phyloP scores from a whole-genome alignment of 768 basidiomycete genomes.

The Sistotremastrum niveocremeum region DNA sequence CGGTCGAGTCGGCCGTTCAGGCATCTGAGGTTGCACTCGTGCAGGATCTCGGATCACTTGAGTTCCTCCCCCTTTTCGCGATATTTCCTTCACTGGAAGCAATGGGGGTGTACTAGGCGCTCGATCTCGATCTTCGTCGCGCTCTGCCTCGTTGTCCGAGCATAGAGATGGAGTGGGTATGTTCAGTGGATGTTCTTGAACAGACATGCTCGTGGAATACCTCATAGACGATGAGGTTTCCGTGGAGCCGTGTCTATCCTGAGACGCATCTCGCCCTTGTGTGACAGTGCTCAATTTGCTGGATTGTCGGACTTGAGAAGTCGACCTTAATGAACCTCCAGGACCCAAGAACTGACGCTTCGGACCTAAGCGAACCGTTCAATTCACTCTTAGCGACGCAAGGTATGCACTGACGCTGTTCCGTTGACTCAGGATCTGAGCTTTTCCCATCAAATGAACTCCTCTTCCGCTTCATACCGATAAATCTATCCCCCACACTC shows the following conservation, averaged over 20 bases:
- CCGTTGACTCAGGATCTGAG: too few relatives aligned
- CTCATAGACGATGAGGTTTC: constrained; percentile 7
- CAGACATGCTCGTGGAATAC: constrained; percentile 3
- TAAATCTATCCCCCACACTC: background rate
- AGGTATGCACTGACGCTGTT: too few relatives aligned
- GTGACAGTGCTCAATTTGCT: too few relatives aligned
- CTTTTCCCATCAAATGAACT: too few relatives aligned
- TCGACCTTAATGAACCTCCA: too few relatives aligned
- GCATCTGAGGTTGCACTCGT: background rate
- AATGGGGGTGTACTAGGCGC: constrained; percentile 37
- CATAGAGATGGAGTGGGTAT: constrained; percentile 55
- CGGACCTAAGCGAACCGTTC: too few relatives aligned
- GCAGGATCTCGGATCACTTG: background rate
- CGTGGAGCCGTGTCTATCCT: constrained; percentile 6
- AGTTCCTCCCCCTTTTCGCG: background rate
- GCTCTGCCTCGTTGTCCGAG: constrained; percentile 54
- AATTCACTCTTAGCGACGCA: too few relatives aligned
- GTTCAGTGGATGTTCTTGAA: constrained; percentile 23
- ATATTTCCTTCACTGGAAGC: background rate
- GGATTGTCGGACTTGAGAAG: too few relatives aligned
- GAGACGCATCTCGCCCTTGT: too few relatives aligned
- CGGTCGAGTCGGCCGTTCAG: background rate
- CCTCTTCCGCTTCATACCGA: constrained; percentile 5
- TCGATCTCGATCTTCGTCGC: constrained; percentile 30
- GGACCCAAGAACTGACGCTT: too few relatives aligned